Percentiles rank a stretch among this genome's conserved stretches.
These are phyloP conservation scores for Termitomyces sp. DNA, from an alignment of 768 basidiomycete species.

Conservation along the genomic window DNA sequence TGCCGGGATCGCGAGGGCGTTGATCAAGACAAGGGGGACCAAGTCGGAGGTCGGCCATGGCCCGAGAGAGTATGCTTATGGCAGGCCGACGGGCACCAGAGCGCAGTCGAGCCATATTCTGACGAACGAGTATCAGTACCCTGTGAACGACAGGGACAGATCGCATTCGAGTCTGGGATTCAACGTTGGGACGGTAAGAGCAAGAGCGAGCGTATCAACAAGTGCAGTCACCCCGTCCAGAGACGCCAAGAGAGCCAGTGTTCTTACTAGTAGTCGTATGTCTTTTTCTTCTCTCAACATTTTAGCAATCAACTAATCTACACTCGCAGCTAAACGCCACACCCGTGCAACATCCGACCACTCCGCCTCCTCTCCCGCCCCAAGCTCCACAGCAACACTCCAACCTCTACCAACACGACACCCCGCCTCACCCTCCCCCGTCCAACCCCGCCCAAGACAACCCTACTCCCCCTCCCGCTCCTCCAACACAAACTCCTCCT, in stretches of 20 bases:
- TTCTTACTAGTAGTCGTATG: constrained; percentile 17
- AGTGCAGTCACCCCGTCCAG: constrained; percentile 50
- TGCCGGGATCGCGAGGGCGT: constrained; percentile 4
- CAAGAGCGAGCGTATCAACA: constrained; percentile 52
- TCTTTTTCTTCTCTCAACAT: not conserved
- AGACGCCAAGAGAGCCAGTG: constrained; percentile 46
- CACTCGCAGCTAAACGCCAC: constrained; percentile 14
- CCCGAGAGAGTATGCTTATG: not conserved
- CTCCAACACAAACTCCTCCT: constrained; percentile 13
- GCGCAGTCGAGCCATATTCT: constrained; percentile 24
- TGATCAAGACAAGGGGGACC: constrained; percentile 9
- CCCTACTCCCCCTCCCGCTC: too few species aligned
- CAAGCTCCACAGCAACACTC: not conserved
- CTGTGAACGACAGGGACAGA: constrained; percentile 13
- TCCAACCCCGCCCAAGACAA: too few species aligned
- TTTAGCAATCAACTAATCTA: not conserved
- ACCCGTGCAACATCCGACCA: constrained; percentile 21
- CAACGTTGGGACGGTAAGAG: constrained; percentile 22
- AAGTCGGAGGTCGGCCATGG: constrained; percentile 40
- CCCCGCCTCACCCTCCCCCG: not conserved
- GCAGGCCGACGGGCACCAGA: constrained; percentile 10
- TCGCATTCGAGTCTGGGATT: constrained; percentile 31
- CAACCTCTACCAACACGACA: not conserved
- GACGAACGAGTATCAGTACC: constrained; percentile 6
- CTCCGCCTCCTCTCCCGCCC: constrained; percentile 14